Evolutionary conservation across 208 protist species (phyloP).

Genomic region (Acanthamoeba castellanii): DNA sequence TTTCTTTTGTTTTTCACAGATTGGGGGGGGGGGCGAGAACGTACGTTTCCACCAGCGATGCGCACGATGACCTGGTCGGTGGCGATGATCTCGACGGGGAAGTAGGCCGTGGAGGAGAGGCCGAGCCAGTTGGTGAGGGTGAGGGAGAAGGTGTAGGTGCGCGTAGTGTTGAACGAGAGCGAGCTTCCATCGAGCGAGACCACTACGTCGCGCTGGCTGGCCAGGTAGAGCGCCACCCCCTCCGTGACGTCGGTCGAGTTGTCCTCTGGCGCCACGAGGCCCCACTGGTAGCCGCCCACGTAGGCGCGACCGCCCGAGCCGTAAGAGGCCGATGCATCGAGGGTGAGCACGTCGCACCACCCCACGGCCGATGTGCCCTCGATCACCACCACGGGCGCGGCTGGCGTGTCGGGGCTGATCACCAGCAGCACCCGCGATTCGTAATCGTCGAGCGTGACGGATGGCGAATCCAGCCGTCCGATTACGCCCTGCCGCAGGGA

Average conservation of each 20-base stretch:
- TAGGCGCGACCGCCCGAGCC: neutral
- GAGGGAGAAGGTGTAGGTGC: slow-evolving; percentile 50
- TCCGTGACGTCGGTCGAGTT: slow-evolving; percentile 20
- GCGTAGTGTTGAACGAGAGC: neutral
- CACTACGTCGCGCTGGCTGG: neutral
- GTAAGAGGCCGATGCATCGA: slow-evolving; percentile 23
- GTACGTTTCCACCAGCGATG: neutral
- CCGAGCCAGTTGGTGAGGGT: slow-evolving; percentile 67
- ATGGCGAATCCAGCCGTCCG: neutral
- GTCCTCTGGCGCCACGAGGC: slow-evolving; percentile 4
- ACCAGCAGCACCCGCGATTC: neutral
- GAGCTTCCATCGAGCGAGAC: neutral
- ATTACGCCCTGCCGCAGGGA: neutral
- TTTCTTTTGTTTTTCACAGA: too few relatives aligned
- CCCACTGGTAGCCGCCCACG: slow-evolving; percentile 21
- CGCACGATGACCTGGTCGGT: neutral
- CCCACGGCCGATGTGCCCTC: neutral
- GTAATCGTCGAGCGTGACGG: neutral
- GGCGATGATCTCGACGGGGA: slow-evolving; percentile 15
- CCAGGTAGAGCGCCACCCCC: neutral
- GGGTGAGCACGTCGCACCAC: neutral
- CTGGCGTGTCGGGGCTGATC: neutral
- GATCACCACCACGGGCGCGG: neutral
- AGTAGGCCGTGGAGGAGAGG: neutral
- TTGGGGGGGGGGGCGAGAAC: neutral